Conservation (phyloP, 1,284 basidiomycete species). For the Schizopora paradoxa region DNA sequence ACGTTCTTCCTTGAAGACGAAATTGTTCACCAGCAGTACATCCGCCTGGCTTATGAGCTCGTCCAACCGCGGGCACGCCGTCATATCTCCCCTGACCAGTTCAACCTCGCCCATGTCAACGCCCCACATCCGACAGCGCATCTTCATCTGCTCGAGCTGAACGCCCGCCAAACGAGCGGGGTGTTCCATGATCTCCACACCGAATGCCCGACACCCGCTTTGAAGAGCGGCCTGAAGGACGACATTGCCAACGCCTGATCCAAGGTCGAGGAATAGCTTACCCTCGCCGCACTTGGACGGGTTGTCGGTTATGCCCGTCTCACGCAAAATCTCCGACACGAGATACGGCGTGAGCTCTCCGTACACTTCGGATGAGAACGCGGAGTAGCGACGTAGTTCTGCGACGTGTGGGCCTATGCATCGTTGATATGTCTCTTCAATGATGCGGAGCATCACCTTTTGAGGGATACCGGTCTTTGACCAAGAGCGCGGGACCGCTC, state of each 20-base stretch:
- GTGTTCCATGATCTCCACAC: conserved; percentile 57
- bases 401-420: conserved; percentile 66
- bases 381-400: conserved; percentile 60
- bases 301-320: conserved; percentile 50
- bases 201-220: conserved; percentile 68
- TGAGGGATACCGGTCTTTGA: conserved; percentile 45
- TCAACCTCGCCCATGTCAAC: conserved; percentile 61
- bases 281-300: no score
- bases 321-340: conserved; percentile 55
- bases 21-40: conserved; percentile 75
- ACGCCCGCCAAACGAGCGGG: conserved; percentile 60
- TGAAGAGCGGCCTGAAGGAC: conserved; percentile 69
- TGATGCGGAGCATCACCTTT: conserved; percentile 57
- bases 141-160: conserved; percentile 56
- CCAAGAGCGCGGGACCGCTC: conserved; percentile 45
- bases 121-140: conserved; percentile 73
- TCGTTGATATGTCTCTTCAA: conserved; percentile 77
- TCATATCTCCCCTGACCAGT: conserved; percentile 69
- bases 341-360: conserved; percentile 72
- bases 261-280: conserved; percentile 75
- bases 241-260: conserved; percentile 76
- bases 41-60: conserved; percentile 63
- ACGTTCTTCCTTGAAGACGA: conserved; percentile 55
- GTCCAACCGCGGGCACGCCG: conserved; percentile 52
- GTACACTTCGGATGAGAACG: conserved; percentile 71